These are phyloP conservation scores for Angophora floribunda DNA, from an alignment of 345 rosid genomes.

Conservation along the genomic window DNA sequence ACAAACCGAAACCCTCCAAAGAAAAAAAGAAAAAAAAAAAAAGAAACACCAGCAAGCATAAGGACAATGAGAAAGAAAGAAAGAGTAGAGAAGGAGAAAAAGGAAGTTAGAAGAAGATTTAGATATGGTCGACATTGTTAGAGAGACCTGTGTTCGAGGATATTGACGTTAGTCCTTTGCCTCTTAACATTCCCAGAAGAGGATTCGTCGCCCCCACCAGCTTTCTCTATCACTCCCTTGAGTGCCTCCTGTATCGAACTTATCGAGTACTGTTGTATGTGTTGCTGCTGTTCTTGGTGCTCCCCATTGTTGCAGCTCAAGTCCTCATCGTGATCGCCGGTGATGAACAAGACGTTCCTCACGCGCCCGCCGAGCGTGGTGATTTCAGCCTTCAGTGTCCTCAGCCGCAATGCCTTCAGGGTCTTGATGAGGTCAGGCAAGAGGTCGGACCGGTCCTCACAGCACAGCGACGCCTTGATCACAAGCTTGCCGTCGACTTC, in stretches of 20 bases:
- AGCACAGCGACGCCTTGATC: conserved; percentile 86
- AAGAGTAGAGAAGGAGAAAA: neutral
- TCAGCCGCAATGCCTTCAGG: conserved; percentile 65
- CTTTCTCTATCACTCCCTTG: conserved; percentile 87
- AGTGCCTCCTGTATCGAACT: conserved; percentile 87
- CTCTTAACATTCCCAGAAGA: conserved; percentile 77
- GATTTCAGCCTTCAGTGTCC: conserved; percentile 87
- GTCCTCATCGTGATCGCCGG: conserved; percentile 62
- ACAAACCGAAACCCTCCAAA: neutral
- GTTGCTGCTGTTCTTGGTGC: conserved; percentile 17
- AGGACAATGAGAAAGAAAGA: conserved; percentile 1
- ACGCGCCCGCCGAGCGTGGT: conserved; percentile 89
- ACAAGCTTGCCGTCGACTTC: conserved; percentile 59
- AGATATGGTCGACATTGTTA: conserved; percentile 4
- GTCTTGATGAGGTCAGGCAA: conserved; percentile 83
- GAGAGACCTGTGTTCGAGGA: conserved; percentile 64
- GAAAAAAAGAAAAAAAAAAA: neutral
- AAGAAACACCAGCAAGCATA: neutral
- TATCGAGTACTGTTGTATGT: conserved; percentile 30
- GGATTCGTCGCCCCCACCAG: conserved; percentile 47
- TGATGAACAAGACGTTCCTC: conserved; percentile 84
- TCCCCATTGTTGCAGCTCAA: conserved; percentile 6
- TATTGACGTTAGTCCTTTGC: conserved; percentile 58
- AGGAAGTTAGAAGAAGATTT: neutral
- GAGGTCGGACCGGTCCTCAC: conserved; percentile 89